Evolutionary conservation across 2,329 filamentous ascomycete genomes (phyloP), one percentile per base, ranked within the genome.

Genomic region (Phialocephala sp.): DNA sequence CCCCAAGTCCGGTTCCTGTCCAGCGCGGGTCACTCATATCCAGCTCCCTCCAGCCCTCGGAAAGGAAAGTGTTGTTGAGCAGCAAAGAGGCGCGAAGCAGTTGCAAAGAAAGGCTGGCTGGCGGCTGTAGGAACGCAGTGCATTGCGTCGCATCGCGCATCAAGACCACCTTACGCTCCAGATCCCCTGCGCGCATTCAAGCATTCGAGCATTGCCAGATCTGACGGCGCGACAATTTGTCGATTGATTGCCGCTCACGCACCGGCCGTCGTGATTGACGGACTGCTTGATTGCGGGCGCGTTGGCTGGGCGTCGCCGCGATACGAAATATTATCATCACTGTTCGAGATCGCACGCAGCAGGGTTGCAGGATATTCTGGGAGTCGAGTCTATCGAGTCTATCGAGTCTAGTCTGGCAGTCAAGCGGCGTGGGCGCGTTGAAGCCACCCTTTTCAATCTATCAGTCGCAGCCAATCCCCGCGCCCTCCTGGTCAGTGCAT

Each of bases 211-310:
- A 22, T 52, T 15, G 11, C 18, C 50, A 27, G 50, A 54, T 54
- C 50, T 32, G 24, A 54, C 50, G 9, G 50, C 50, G n/a, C n/a
- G 45, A 20, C 24, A 54, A 54, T 32, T 35, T 27, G 24, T 32
- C 50, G 50, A 54, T 54, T 54, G 50, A 54, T 54, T 54, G 50
- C 50, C 22, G 50, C n/a, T 32, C 27, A 54, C 50, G 50, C 50
- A 54, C 32, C 22, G 11, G 22, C 11, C 1, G 50, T 54, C 50
- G 50, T 54, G 50, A 54, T 54, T 54, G 50, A 54, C 15, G 12
- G 27, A 54, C 4, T 8, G 50, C 18, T 27, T 32, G 22, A 54
- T 18, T 47, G 43, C 12, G 15, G 11, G 11, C 15, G 15, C 2
- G 43, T 18, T 41, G 37, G 12, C 4, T 41, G 12, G 11, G 2